A percentile compares a stretch with the other conserved stretches of the same genome.
phyloP scores from a whole-genome alignment of 257 asterid genomes.

The Nicotiana benthamiana region DNA sequence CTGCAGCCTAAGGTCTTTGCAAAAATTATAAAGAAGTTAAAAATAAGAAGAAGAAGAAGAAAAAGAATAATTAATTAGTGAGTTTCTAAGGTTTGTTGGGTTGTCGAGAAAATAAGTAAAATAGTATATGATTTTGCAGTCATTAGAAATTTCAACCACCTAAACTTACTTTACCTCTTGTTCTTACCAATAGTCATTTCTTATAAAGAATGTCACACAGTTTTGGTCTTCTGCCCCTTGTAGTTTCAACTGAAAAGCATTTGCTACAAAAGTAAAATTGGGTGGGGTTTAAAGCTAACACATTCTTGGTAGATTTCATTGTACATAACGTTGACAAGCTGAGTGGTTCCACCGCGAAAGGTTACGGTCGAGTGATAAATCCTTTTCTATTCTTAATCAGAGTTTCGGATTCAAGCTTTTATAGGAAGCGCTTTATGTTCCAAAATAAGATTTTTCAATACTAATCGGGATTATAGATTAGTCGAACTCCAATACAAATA shows the following conservation, averaged over 20 bases:
- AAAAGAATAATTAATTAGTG: neutral
- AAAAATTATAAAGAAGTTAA: neutral
- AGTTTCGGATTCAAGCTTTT: too few species aligned
- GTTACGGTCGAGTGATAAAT: too few species aligned
- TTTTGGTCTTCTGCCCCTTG: neutral
- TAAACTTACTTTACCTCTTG: neutral
- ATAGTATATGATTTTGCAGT: neutral
- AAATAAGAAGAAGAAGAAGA: neutral
- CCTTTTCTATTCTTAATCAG: too few species aligned
- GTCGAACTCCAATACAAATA: too few species aligned
- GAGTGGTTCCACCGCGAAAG: neutral
- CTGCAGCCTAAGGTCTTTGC: neutral
- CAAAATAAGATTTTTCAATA: too few species aligned
- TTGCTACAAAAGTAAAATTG: neutral
- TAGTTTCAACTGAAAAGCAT: neutral
- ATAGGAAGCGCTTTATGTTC: too few species aligned
- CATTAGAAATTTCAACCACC: constrained; percentile 16
- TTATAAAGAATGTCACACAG: neutral
- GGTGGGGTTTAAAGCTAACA: neutral
- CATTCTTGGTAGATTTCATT: neutral
- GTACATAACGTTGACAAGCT: neutral
- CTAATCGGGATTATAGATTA: too few species aligned
- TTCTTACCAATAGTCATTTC: neutral
- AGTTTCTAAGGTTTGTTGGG: constrained; percentile 6
- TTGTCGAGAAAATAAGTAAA: constrained; percentile 27